phyloP scores from a whole-genome alignment of 192 early-diverging fungal species.

The Spizellomyces sp. region DNA sequence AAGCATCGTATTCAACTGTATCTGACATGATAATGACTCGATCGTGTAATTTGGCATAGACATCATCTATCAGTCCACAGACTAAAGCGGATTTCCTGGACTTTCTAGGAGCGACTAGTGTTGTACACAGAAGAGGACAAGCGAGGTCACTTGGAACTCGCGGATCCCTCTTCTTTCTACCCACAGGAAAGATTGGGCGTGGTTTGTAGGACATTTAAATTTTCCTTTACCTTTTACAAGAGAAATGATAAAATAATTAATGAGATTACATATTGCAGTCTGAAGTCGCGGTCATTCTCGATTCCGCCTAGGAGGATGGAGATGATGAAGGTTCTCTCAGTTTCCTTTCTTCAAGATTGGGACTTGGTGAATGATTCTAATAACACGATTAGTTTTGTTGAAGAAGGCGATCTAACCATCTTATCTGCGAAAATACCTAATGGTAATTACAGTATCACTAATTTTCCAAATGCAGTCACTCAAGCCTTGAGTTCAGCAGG shows the following conservation, averaged over 20 bases:
- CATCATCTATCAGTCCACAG: slow-evolving; percentile 16
- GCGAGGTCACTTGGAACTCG: slow-evolving; percentile 19
- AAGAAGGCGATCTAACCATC: slow-evolving; percentile 19
- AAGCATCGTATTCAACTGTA: slow-evolving; percentile 20
- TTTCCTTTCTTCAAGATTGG: slow-evolving; percentile 23
- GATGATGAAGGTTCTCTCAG: slow-evolving; percentile 10
- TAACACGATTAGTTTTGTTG: slow-evolving; percentile 19
- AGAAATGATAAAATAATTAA: neutral
- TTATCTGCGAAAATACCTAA: slow-evolving; percentile 15
- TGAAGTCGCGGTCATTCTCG: neutral
- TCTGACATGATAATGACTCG: slow-evolving; percentile 17
- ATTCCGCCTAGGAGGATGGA: slow-evolving; percentile 13
- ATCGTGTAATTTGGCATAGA: slow-evolving; percentile 20
- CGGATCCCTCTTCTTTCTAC: slow-evolving; percentile 1
- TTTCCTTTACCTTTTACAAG: neutral
- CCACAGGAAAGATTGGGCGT: slow-evolving; percentile 11
- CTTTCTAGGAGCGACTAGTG: slow-evolving; percentile 11
- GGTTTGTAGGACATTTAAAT: slow-evolving; percentile 17
- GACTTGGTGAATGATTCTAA: slow-evolving; percentile 15
- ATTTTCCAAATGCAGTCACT: slow-evolving; percentile 24
- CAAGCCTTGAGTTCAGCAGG: slow-evolving; percentile 4
- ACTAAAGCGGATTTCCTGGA: slow-evolving; percentile 16
- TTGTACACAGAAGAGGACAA: slow-evolving; percentile 8
- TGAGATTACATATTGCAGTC: slow-evolving; percentile 15
- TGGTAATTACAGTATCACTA: slow-evolving; percentile 17